Base-by-base conservation (phyloP, 2,329 filamentous ascomycete species). In the Talaromyces sp. region DNA sequence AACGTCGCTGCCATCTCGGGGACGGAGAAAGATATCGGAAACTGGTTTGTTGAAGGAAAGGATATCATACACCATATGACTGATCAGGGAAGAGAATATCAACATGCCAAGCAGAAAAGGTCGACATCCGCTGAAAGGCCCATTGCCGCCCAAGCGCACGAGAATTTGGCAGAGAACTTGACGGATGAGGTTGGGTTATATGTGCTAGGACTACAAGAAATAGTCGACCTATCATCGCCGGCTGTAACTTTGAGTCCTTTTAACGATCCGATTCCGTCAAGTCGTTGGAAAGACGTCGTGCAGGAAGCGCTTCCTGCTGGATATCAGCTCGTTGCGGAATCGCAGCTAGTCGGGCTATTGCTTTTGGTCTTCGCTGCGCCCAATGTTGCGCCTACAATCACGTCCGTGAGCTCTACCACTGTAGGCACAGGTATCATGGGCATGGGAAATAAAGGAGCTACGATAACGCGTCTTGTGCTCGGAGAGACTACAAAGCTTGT, bases 371-470 rank as follows among this genome's bases (percentile, higher is more conserved):
- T 95, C 73, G 93, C 92, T 2, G 91, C 93, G 0, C 89, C 93
- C 0, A 85, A 88, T 9, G 83, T 98, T 47, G 86, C 87, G 1
- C 84, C 88, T 0, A 90, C 89, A 2, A 86, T 98, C 71, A 91
- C 88, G 67, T 91, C 91, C 58, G 87, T 97, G 70, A 96, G 91
- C 76, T 93, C 90, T 1, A 88, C 88, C 4, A 90, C 87, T 65
- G 89, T 98, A 8, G 94, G 93, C 0, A 99, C 95, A 0, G 95
- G 95, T 0, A 78, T 98, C 50, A 86, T 96, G 78, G 94, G 94
- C 0, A 89, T 97, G 81, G 95, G 95, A 10, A 99, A 99, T 77
- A 99, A 99, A 76, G 95, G 95, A 1, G 94, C 91, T 3, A 90
- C 97, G 0, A 87, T 89, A 3, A 90, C 90, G 3, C 86, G 94